These are phyloP conservation scores for Avena sativa DNA, from an alignment of 176 grass and related monocot genomes.

Conservation along the genomic window DNA sequence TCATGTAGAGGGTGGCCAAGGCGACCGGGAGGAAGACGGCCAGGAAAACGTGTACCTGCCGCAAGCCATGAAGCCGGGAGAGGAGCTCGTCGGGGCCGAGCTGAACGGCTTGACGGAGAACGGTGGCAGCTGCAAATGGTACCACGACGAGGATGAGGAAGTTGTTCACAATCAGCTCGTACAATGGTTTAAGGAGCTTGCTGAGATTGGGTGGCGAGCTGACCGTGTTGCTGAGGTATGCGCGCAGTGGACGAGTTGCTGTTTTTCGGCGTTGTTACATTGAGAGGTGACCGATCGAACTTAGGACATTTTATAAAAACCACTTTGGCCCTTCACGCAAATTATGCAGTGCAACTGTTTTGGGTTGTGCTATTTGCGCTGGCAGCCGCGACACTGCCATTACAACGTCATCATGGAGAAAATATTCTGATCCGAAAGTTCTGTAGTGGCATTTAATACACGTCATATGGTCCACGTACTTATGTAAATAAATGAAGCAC, in stretches of 20 bases:
- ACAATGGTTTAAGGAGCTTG: background rate
- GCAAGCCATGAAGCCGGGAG: background rate
- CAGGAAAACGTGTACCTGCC: background rate
- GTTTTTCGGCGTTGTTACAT: too few species aligned
- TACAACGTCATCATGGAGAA: too few species aligned
- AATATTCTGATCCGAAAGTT: too few species aligned
- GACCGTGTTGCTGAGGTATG: background rate
- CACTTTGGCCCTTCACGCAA: too few species aligned
- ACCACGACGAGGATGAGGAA: background rate
- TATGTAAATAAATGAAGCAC: too few species aligned
- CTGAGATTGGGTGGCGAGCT: background rate
- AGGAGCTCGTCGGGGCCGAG: constrained; percentile 9
- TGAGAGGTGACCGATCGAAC: background rate
- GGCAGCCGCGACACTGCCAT: too few species aligned
- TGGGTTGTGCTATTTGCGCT: too few species aligned
- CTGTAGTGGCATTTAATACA: too few species aligned
- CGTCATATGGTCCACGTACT: too few species aligned
- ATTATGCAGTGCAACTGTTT: too few species aligned
- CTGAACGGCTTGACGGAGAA: constrained; percentile 6
- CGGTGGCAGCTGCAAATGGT: background rate
- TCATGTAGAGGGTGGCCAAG: background rate
- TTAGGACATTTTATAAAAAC: background rate
- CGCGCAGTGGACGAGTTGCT: too few species aligned
- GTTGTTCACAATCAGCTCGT: constrained; percentile 15
- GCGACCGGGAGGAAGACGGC: background rate